Conservation (phyloP, 331 rosid species). For the Stylosanthes scabra region DNA sequence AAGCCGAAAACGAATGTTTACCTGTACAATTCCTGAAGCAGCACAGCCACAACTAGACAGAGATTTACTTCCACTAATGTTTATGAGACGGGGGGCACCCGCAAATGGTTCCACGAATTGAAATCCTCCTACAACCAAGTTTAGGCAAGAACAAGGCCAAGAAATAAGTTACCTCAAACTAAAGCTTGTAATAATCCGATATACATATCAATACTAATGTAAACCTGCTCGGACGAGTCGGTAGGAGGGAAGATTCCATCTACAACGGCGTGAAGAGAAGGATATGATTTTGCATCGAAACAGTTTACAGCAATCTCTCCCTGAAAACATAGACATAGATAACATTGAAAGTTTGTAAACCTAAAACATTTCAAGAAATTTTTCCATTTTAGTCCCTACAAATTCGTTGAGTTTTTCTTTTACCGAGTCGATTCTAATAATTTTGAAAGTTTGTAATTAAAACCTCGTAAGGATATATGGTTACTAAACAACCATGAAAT, state of each 20-base stretch:
- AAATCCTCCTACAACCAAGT: conserved; percentile 80
- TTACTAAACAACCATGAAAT: neutral
- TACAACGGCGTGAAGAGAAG: conserved; percentile 80
- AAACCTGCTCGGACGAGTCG: conserved; percentile 78
- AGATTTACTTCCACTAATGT: conserved; percentile 28
- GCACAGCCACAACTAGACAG: conserved; percentile 33
- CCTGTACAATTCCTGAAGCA: conserved; percentile 44
- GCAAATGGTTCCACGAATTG: conserved; percentile 98
- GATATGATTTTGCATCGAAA: conserved; percentile 74
- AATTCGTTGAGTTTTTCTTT: neutral
- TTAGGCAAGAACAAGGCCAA: conserved; percentile 8
- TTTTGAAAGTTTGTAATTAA: neutral
- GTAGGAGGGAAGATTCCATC: conserved; percentile 86
- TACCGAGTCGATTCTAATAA: neutral
- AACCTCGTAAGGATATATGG: no score
- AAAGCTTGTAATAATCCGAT: neutral
- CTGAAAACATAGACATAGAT: conserved; percentile 49
- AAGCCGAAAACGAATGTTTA: conserved; percentile 45
- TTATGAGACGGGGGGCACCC: conserved; percentile 52
- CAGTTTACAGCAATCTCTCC: conserved; percentile 87
- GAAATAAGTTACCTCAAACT: neutral
- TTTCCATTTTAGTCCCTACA: neutral
- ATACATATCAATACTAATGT: neutral
- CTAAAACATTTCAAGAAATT: conserved; percentile 16
- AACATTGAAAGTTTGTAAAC: conserved; percentile 29